phyloP scores from a whole-genome alignment of 257 asterid species.

The Capsicum pubescens region DNA sequence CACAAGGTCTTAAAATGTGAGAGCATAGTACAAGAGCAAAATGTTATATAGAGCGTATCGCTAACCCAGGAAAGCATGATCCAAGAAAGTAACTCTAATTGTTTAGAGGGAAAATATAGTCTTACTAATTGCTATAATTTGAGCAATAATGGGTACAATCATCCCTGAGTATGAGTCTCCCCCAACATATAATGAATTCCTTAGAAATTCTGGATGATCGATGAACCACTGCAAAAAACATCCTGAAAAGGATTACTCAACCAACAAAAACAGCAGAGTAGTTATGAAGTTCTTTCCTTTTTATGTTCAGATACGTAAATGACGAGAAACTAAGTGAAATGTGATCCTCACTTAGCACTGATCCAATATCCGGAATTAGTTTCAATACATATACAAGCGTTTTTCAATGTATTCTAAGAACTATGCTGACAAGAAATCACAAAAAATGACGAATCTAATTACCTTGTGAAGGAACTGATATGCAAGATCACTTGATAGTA shows the following conservation, averaged over 20 bases:
- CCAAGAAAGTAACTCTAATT: neutral
- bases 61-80: neutral
- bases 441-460: neutral
- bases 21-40: too few relatives aligned
- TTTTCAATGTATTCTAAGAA: neutral
- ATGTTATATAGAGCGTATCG: too few relatives aligned
- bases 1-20: slow-evolving; percentile 22
- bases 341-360: neutral
- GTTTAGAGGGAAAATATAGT: neutral
- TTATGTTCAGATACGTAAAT: neutral
- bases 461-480: slow-evolving; percentile 33
- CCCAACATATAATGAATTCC: slow-evolving; percentile 33
- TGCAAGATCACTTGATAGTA: slow-evolving; percentile 27
- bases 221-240: slow-evolving; percentile 35
- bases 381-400: neutral
- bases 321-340: neutral
- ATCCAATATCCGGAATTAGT: neutral
- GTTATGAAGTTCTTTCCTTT: neutral
- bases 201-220: slow-evolving; percentile 30
- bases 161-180: slow-evolving; percentile 39
- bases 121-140: slow-evolving; percentile 36
- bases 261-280: neutral
- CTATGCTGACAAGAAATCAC: neutral
- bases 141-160: slow-evolving; percentile 33
- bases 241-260: neutral